phyloP scores from a whole-genome alignment of 139 green algal genomes.

The Haematococcus sp. region DNA sequence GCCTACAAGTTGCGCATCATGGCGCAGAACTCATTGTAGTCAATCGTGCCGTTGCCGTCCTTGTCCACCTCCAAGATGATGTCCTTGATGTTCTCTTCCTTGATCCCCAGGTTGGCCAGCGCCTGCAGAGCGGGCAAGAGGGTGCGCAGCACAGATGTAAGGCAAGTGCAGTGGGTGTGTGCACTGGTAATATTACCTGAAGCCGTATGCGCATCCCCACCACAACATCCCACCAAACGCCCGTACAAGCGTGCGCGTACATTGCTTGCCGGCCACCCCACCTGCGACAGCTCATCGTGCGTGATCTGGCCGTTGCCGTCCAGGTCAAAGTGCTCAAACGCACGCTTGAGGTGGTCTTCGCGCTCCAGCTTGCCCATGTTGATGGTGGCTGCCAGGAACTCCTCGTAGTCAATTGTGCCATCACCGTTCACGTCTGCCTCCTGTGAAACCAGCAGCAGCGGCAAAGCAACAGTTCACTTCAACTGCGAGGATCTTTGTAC shows the following conservation, averaged over 20 bases:
- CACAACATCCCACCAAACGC: too few relatives aligned
- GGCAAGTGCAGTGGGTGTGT: too few relatives aligned
- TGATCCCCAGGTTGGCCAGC: constrained; percentile 28
- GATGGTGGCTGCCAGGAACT: constrained; percentile 83
- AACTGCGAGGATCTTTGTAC: neutral
- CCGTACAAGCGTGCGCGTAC: too few relatives aligned
- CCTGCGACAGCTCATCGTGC: constrained; percentile 56
- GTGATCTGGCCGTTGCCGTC: constrained; percentile 72
- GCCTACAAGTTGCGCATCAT: constrained; percentile 58
- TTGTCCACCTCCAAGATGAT: constrained; percentile 66
- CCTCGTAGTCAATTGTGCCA: constrained; percentile 65
- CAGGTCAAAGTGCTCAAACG: constrained; percentile 77
- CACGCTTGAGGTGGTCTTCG: constrained; percentile 66
- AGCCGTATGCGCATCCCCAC: too few relatives aligned
- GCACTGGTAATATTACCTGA: too few relatives aligned
- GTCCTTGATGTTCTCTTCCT: constrained; percentile 28
- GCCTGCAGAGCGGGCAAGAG: constrained; percentile 10
- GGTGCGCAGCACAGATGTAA: too few relatives aligned
- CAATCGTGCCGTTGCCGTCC: constrained; percentile 69
- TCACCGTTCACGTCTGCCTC: constrained; percentile 31
- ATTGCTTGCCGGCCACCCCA: neutral
- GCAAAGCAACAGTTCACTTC: neutral
- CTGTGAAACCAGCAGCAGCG: constrained; percentile 1
- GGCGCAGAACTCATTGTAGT: constrained; percentile 76
- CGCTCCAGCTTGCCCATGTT: constrained; percentile 68